These are phyloP conservation scores for Ramichloridium luteum DNA, from an alignment of 2,329 filamentous ascomycete species.

Conservation along the genomic window DNA sequence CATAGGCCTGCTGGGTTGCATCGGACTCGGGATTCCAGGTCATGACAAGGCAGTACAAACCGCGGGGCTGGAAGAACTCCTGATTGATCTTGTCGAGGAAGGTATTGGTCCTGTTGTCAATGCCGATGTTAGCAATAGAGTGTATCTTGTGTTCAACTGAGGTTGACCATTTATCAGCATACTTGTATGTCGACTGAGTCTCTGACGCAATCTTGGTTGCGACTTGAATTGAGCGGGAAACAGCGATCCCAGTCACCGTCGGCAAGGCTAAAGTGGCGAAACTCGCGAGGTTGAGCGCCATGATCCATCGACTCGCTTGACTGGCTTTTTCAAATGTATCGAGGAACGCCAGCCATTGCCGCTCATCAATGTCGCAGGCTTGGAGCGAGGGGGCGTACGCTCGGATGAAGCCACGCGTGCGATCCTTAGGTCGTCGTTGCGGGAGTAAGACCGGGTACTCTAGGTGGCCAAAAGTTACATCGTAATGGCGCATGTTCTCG, in stretches of 20 bases:
- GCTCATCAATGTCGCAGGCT: slow-evolving; percentile 32
- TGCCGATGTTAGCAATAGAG: too few relatives aligned
- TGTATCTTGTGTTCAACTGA: too few relatives aligned
- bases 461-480: too few relatives aligned
- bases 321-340: slow-evolving; percentile 28
- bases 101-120: slow-evolving; percentile 30
- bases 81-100: slow-evolving; percentile 44
- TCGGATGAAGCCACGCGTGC: slow-evolving; percentile 36
- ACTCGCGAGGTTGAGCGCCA: slow-evolving; percentile 25
- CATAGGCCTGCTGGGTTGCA: too few relatives aligned
- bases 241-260: slow-evolving; percentile 4
- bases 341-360: slow-evolving; percentile 35
- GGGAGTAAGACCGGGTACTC: slow-evolving; percentile 41
- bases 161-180: too few relatives aligned
- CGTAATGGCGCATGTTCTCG: too few relatives aligned
- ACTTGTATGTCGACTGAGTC: too few relatives aligned
- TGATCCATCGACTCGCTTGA: too few relatives aligned
- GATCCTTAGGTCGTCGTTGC: slow-evolving; percentile 36
- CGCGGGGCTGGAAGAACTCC: slow-evolving; percentile 42
- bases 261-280: too few relatives aligned
- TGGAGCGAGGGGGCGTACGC: slow-evolving; percentile 38
- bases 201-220: slow-evolving; percentile 29
- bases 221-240: slow-evolving; percentile 18
- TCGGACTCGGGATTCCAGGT: slow-evolving; percentile 27
- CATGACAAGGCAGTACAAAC: slow-evolving; percentile 41